Evolutionary conservation across 768 basidiomycete genomes (phyloP), one percentile per base, ranked within the genome.

Genomic region (Amanita rubescens): DNA sequence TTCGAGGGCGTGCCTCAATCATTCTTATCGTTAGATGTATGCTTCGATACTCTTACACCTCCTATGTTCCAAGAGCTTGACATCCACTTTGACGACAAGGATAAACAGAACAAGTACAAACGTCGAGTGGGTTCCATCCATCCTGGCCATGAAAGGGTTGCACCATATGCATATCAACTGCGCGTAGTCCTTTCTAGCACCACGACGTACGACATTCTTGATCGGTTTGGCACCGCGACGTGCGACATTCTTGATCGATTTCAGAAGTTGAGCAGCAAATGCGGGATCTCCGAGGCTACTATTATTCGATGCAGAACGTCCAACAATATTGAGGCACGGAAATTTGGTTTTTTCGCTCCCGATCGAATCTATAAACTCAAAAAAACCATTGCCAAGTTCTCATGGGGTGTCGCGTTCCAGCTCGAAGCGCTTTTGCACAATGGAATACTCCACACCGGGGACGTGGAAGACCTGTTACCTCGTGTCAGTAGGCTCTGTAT

Each of bases 391-490:
- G 63, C 64, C 27, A 66, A 63, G 3, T 73, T 84, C 43, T 71
- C 76, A 12, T 91, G 86, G 85, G 66, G 70, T 3, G 74, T 89
- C 30, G 85, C 83, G 0, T 93, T 90, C 62, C 90, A 93, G 65
- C 68, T 90, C 25, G 88, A 88, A 63, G 77, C 81, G 0, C 69
- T 90, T 10, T 64, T 92, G 5, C 79, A 72, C 20, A 87, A 85
- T 55, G 77, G 78, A 0, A 65, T 79, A 17, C 70, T 91, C 19
- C 79, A 82, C 55, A 82, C 87, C 0, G 66, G 67, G 7, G 85
- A 89, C 32, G 41, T 92, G 1, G 62, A 67, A 3, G 60, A 66
- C 5, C 67, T 89, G 35, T 65, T 74, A 15, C 70, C 72, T 1
- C 63, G 61, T 3, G 70, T 89, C 38, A 67, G 72, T 20, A 53